phyloP scores from a whole-genome alignment of 257 asterid genomes.

The Ajuga chamaepitys region DNA sequence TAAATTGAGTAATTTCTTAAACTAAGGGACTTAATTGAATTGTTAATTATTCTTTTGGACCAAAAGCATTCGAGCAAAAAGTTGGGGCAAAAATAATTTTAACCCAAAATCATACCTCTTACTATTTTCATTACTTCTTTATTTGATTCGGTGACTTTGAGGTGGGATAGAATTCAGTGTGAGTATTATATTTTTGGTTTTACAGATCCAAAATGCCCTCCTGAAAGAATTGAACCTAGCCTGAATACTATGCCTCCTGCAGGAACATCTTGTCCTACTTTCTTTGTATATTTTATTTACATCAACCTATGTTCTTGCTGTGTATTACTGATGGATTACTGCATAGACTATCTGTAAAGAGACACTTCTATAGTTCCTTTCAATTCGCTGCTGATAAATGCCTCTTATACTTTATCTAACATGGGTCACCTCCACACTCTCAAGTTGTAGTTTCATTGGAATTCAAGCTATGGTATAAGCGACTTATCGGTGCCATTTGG shows the following conservation, averaged over 20 bases:
- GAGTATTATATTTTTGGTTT: background rate
- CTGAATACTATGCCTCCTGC: background rate
- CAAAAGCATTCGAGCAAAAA: too few species aligned
- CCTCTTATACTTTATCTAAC: background rate
- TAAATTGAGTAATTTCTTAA: too few species aligned
- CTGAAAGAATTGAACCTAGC: background rate
- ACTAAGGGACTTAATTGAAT: too few species aligned
- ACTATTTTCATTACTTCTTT: background rate
- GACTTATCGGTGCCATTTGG: background rate
- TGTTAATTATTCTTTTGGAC: too few species aligned
- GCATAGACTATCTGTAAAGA: background rate
- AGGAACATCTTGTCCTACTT: background rate
- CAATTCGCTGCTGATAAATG: background rate
- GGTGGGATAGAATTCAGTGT: background rate
- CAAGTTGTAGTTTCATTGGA: constrained; percentile 7
- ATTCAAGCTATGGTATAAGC: background rate
- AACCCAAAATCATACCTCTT: too few species aligned
- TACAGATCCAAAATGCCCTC: background rate
- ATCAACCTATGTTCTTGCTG: background rate
- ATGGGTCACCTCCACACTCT: background rate
- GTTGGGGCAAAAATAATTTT: too few species aligned
- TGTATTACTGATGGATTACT: background rate
- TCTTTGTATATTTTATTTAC: background rate
- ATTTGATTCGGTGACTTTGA: background rate
- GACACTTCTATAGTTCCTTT: constrained; percentile 1